Evolutionary conservation across 139 green algal species (phyloP), one percentile per base, ranked within the genome.

Genomic region (Coelastrella sp.): DNA sequence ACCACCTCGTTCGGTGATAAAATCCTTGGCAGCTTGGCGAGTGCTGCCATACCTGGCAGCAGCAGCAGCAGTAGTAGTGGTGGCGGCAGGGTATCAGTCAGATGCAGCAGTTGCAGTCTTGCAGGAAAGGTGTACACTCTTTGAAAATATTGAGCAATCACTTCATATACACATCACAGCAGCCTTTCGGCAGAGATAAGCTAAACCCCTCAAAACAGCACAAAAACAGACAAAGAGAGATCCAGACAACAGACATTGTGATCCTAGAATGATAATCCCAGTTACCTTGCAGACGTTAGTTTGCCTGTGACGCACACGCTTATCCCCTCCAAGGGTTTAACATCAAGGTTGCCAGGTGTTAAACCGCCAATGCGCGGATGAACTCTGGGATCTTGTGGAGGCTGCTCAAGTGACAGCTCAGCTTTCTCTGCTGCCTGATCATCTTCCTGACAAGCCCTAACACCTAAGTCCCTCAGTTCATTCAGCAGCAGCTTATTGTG

Each of bases 401-500:
- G 30, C 43, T 53, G n/a, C n/a, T 11, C 57, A 45, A 57, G 3
- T 77, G 68, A 4, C n/a, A 43, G n/a, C 27, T 41, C 27, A n/a
- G 38, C 41, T 5, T 17, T 35, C 2, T 79, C 43, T 19, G 73
- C 73, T 9, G 73, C 73, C 1, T 17, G 7, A 8, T 60, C 45
- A 37, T 67, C 48, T 13, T 67, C 48, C 32, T 66, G 50, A 4
- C 30, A 35, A 30, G 38, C 73, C 1, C 19, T 41, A 25, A 68
- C 32, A 17, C 51, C 83, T 8, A 80, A 79, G 15, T 71, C 43
- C 34, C 37, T 7, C 17, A 89, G 69, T 34, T 71, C 34, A 43
- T 75, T 76, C 19, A 89, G 69, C 59, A 89, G 68, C 66, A 77
- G 57, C n/a, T 43, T 68, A 50, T 83, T 89, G 60, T 40, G 23